These are phyloP conservation scores for Tetrastigma voinierianum DNA, from an alignment of 164 flowering plant genomes.

Conservation along the genomic window DNA sequence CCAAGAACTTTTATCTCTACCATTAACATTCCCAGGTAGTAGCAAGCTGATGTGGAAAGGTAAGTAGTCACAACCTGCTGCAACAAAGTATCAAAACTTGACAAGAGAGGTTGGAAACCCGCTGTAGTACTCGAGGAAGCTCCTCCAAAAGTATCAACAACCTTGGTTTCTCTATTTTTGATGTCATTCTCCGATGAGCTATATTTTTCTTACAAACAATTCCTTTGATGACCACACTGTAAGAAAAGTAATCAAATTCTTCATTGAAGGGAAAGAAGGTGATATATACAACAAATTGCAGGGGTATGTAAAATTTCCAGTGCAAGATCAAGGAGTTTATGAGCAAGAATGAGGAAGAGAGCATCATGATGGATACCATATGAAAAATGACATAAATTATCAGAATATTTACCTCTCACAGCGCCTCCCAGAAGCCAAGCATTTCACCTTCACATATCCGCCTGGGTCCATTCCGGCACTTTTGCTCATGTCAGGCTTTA, in stretches of 20 bases:
- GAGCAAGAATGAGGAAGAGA: too few relatives aligned
- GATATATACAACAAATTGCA: background rate
- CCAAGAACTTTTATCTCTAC: too few relatives aligned
- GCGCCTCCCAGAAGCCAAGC: conserved; percentile 87
- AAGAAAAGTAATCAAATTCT: conserved; percentile 14
- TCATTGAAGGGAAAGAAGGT: conserved; percentile 6
- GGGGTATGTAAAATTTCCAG: too few relatives aligned
- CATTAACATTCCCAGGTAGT: too few relatives aligned
- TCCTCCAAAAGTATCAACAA: conserved; percentile 86
- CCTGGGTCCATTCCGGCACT: conserved; percentile 99
- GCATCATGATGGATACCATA: background rate
- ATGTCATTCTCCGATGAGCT: conserved; percentile 92
- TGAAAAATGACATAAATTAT: background rate
- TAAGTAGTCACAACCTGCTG: conserved; percentile 64
- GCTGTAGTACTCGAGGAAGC: conserved; percentile 98
- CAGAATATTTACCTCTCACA: conserved; percentile 53
- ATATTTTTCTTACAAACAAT: conserved; percentile 98
- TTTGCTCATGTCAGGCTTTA: conserved; percentile 95
- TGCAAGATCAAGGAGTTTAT: too few relatives aligned
- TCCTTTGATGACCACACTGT: conserved; percentile 80
- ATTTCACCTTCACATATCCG: conserved; percentile 91
- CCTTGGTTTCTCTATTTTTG: conserved; percentile 74
- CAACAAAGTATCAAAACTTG: conserved; percentile 92
- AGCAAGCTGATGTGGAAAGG: background rate
- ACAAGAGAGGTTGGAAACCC: conserved; percentile 74